Evolutionary conservation across 192 early-diverging fungal species (phyloP).

Genomic region (Allomyces macrogynus): DNA sequence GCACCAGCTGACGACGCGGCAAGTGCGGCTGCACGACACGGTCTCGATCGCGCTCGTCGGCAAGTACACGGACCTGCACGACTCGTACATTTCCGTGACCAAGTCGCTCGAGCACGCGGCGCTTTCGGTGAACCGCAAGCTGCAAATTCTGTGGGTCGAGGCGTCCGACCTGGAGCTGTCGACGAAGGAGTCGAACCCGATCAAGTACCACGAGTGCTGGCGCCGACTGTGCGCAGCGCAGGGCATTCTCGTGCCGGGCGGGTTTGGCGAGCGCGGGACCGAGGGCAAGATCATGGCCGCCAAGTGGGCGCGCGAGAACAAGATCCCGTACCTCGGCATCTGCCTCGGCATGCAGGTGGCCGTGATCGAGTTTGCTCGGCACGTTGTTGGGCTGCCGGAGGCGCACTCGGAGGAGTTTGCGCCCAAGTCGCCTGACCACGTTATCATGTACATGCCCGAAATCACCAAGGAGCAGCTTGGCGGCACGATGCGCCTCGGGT

Average conservation of each 20-base stretch:
- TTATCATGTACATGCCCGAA: constrained; percentile 96
- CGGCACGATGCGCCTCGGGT: constrained; percentile 91
- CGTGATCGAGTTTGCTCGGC: constrained; percentile 89
- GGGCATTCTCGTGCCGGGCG: constrained; percentile 93
- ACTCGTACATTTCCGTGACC: constrained; percentile 91
- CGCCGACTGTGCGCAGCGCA: constrained; percentile 62
- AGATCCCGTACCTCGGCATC: constrained; percentile 91
- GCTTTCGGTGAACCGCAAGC: constrained; percentile 64
- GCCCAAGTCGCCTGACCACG: constrained; percentile 43
- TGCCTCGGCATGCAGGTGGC: constrained; percentile 95
- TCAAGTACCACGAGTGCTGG: constrained; percentile 94
- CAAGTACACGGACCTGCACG: constrained; percentile 91
- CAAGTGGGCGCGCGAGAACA: constrained; percentile 95
- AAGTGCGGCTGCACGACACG: constrained; percentile 55
- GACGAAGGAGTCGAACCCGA: constrained; percentile 51
- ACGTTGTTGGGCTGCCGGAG: constrained; percentile 57
- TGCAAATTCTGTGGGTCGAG: constrained; percentile 81
- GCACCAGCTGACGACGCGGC: constrained; percentile 53
- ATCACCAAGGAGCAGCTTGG: constrained; percentile 78
- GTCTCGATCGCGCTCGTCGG: constrained; percentile 84
- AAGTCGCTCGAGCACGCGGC: constrained; percentile 90
- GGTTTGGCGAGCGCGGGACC: constrained; percentile 88
- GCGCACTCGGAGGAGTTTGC: constrained; percentile 79
- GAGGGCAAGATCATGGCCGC: constrained; percentile 89
- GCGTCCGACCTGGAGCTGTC: constrained; percentile 70